phyloP scores from a whole-genome alignment of 768 basidiomycete genomes.

The Rhizopogon sp. region DNA sequence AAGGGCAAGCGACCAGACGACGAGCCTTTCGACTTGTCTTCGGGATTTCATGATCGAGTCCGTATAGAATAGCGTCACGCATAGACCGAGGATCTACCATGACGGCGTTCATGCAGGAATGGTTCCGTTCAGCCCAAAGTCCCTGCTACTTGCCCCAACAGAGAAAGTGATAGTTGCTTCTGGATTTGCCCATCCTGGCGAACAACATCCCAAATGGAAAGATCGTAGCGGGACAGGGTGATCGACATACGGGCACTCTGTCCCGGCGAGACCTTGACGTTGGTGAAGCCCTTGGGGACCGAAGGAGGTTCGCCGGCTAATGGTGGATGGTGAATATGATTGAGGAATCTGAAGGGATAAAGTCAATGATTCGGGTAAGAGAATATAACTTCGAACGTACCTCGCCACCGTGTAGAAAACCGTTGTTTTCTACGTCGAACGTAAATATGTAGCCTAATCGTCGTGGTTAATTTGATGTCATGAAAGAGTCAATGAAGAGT shows the following conservation, averaged over 20 bases:
- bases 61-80: no score
- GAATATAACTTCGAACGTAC: conserved; percentile 14
- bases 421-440: conserved; percentile 66
- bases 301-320: conserved; percentile 68
- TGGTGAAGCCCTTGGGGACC: conserved; percentile 64
- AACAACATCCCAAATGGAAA: conserved; percentile 72
- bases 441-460: conserved; percentile 58
- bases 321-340: conserved; percentile 62
- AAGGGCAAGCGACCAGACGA: no score
- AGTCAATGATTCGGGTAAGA: neutral
- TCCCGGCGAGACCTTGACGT: conserved; percentile 45
- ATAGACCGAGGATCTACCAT: no score
- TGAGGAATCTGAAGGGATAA: conserved; percentile 52
- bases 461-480: conserved; percentile 2
- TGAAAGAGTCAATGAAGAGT: conserved; percentile 49
- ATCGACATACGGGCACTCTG: conserved; percentile 44
- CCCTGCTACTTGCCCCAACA: conserved; percentile 68
- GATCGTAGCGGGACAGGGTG: conserved; percentile 60
- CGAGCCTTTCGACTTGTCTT: no score
- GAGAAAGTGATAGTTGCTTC: conserved; percentile 56
- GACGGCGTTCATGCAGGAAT: conserved; percentile 11
- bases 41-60: no score
- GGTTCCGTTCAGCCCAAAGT: conserved; percentile 46
- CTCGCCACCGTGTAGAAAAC: conserved; percentile 57
- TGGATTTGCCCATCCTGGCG: conserved; percentile 75